Conservation (phyloP, 148 eudicot species). For the Pouteria glomerata region DNA sequence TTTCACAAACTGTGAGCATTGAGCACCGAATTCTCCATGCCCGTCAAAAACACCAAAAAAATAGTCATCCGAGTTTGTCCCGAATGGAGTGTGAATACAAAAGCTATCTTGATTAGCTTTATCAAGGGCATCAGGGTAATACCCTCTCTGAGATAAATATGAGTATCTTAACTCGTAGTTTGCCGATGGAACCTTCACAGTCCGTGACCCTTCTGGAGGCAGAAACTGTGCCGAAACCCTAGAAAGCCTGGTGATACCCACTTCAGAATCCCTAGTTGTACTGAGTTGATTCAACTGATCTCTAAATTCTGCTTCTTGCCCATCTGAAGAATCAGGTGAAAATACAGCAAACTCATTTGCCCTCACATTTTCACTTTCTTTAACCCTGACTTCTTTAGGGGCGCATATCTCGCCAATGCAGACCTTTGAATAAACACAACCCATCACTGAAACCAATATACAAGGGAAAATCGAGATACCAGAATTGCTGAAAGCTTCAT, state of each 20-base stretch:
- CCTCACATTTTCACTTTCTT: constrained; percentile 45
- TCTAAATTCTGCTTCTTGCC: constrained; percentile 40
- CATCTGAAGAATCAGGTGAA: constrained; percentile 59
- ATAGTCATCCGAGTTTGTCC: constrained; percentile 69
- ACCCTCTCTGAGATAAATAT: constrained; percentile 85
- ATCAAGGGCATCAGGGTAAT: constrained; percentile 99
- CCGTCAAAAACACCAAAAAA: constrained; percentile 98
- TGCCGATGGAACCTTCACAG: constrained; percentile 64
- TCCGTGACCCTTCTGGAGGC: constrained; percentile 74
- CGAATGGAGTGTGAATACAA: constrained; percentile 94
- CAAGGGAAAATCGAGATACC: constrained; percentile 23
- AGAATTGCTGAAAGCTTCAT: constrained; percentile 38
- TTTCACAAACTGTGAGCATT: constrained; percentile 94
- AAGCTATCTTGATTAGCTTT: constrained; percentile 98
- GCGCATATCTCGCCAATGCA: constrained; percentile 86
- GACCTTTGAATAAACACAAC: constrained; percentile 87
- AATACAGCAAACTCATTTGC: constrained; percentile 48
- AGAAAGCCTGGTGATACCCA: constrained; percentile 72
- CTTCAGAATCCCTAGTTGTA: constrained; percentile 64
- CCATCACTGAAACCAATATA: constrained; percentile 56
- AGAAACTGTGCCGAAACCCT: constrained; percentile 90
- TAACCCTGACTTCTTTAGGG: constrained; percentile 48
- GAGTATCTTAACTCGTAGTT: constrained; percentile 71
- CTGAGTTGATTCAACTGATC: constrained; percentile 51
- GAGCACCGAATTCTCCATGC: constrained; percentile 89